Percentiles rank a stretch among this genome's conserved stretches.
Conservation (phyloP, 2,329 filamentous ascomycete species). For the Cercospora sojina region DNA sequence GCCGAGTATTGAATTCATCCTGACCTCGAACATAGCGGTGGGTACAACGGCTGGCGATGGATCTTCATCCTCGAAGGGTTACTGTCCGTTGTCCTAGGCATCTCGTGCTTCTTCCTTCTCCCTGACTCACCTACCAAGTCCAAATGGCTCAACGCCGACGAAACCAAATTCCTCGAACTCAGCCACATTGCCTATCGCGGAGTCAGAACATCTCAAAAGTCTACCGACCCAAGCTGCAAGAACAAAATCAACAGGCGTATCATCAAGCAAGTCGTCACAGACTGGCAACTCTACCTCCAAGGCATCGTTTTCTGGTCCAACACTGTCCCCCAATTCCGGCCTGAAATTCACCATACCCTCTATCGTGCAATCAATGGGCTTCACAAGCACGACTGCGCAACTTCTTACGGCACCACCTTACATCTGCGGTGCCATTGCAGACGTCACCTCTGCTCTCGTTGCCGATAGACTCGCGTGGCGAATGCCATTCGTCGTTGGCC, state of each 20-base stretch:
- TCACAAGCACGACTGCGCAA: conserved; percentile 27
- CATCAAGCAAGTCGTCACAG: conserved; percentile 23
- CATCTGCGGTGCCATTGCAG: conserved; percentile 36
- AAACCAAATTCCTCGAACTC: conserved; percentile 65
- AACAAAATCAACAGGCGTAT: conserved; percentile 40
- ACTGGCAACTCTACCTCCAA: conserved; percentile 33
- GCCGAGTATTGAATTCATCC: not conserved
- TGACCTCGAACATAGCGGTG: conserved; percentile 22
- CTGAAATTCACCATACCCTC: conserved; percentile 47
- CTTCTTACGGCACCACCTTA: conserved; percentile 34
- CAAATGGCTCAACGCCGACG: conserved; percentile 63
- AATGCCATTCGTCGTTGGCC: conserved; percentile 36
- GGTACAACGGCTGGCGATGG: conserved; percentile 47
- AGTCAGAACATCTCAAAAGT: conserved; percentile 16
- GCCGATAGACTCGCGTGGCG: conserved; percentile 38
- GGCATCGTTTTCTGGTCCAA: conserved; percentile 31
- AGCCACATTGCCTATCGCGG: conserved; percentile 59
- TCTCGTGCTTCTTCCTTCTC: conserved; percentile 53
- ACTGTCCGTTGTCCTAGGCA: conserved; percentile 54
- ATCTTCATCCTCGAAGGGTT: conserved; percentile 52
- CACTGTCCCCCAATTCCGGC: conserved; percentile 35
- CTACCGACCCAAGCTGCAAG: conserved; percentile 43
- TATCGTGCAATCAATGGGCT: conserved; percentile 44
- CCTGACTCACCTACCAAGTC: conserved; percentile 52
- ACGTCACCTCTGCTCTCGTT: conserved; percentile 32